These are phyloP conservation scores for Gracilaria vermiculophylla DNA, from an alignment of 23 red algal species.

Conservation along the genomic window DNA sequence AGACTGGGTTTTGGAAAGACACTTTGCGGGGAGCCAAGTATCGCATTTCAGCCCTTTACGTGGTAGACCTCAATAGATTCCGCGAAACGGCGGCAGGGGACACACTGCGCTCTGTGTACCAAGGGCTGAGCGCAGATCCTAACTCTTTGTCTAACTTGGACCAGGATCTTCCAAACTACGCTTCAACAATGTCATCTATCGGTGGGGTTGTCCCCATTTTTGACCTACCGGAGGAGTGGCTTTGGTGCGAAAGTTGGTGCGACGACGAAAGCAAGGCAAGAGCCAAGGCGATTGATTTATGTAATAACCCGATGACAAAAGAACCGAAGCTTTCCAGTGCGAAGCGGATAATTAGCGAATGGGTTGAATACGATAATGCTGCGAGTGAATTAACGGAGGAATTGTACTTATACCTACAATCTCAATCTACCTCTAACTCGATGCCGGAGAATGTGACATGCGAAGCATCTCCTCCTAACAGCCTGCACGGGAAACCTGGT, in stretches of 20 bases:
- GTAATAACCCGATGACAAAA: slow-evolving; percentile 98
- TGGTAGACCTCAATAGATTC: slow-evolving; percentile 93
- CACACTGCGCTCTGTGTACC: slow-evolving; percentile 85
- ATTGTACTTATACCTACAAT: slow-evolving; percentile 44
- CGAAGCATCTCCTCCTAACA: background rate
- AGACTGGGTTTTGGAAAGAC: slow-evolving; percentile 87
- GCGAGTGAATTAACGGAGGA: slow-evolving; percentile 64
- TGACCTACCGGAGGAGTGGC: slow-evolving; percentile 90
- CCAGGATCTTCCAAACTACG: slow-evolving; percentile 98
- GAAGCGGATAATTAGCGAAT: slow-evolving; percentile 91
- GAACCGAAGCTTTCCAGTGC: slow-evolving; percentile 89
- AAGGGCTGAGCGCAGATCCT: slow-evolving; percentile 84
- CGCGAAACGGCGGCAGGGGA: slow-evolving; percentile 84
- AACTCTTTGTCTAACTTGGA: slow-evolving; percentile 92
- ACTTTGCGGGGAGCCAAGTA: slow-evolving; percentile 82
- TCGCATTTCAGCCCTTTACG: slow-evolving; percentile 93
- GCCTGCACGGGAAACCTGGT: background rate
- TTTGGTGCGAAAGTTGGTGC: slow-evolving; percentile 99
- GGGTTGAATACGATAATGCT: slow-evolving; percentile 73
- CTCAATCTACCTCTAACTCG: background rate
- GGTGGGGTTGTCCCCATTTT: slow-evolving; percentile 68
- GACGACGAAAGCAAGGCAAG: slow-evolving; percentile 83
- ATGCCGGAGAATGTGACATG: background rate
- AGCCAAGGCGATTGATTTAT: slow-evolving; percentile 98
- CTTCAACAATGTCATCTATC: slow-evolving; percentile 48